phyloP scores from a whole-genome alignment of 345 rosid species.

The Cardiospermum halicacabum region DNA sequence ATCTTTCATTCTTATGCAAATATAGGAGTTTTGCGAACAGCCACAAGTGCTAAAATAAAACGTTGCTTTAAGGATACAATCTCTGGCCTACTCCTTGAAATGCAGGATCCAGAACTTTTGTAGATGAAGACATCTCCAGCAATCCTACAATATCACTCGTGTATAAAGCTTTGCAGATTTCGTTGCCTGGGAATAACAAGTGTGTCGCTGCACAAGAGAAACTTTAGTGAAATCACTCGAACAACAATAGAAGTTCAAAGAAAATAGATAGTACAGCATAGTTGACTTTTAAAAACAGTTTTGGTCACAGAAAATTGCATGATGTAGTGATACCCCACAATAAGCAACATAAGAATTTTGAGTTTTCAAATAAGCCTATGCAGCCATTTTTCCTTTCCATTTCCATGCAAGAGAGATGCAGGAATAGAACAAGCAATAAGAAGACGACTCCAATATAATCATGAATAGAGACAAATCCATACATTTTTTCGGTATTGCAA shows the following conservation, averaged over 20 bases:
- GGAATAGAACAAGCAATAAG: neutral
- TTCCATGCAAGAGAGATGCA: neutral
- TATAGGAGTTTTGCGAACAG: neutral
- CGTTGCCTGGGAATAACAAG: constrained; percentile 11
- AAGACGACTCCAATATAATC: neutral
- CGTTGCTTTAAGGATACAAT: constrained; percentile 62
- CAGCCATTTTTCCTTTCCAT: neutral
- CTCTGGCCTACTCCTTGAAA: constrained; percentile 96
- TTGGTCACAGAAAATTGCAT: neutral
- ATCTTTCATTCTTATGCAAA: neutral
- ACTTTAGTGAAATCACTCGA: neutral
- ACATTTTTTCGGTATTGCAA: neutral
- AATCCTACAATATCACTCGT: constrained; percentile 17
- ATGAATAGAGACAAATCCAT: neutral
- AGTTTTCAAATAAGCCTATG: neutral
- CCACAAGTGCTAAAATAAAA: constrained; percentile 6
- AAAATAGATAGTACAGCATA: neutral
- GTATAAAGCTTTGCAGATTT: neutral
- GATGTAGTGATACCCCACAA: neutral
- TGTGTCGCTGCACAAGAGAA: constrained; percentile 15
- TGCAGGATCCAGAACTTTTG: constrained; percentile 85
- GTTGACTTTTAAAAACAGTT: neutral
- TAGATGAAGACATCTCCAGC: constrained; percentile 63
- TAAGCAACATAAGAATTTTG: neutral
- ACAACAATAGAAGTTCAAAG: neutral